phyloP scores from a whole-genome alignment of 192 early-diverging fungal genomes.

The Kappamyces sp. region DNA sequence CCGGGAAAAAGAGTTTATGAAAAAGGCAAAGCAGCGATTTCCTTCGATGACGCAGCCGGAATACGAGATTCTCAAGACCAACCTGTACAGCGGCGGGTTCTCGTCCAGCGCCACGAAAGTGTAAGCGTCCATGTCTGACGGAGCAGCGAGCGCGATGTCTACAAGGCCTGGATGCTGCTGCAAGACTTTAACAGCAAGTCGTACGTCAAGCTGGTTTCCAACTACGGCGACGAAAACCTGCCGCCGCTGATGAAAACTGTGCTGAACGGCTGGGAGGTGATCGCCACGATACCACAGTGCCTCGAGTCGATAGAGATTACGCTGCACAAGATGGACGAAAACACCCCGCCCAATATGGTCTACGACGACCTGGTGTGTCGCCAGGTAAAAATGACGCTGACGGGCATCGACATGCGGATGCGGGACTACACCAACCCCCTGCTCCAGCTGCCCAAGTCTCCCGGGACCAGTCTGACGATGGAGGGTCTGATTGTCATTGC shows the following conservation, averaged over 20 bases:
- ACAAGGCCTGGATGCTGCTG: constrained; percentile 41
- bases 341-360: constrained; percentile 31
- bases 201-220: constrained; percentile 22
- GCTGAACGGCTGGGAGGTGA: constrained; percentile 12
- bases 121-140: background rate
- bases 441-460: constrained; percentile 22
- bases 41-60: constrained; percentile 2
- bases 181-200: constrained; percentile 45
- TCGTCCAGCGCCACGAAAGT: constrained; percentile 4
- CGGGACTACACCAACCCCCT: constrained; percentile 40
- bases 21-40: constrained; percentile 22
- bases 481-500: constrained; percentile 47
- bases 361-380: constrained; percentile 46
- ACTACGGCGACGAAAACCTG: background rate
- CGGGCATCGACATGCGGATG: constrained; percentile 21
- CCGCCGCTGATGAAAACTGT: constrained; percentile 23
- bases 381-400: constrained; percentile 25
- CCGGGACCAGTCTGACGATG: constrained; percentile 28
- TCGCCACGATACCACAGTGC: constrained; percentile 18
- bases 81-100: constrained; percentile 6
- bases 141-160: constrained; percentile 22
- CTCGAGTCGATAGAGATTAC: constrained; percentile 33
- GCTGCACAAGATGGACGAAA: constrained; percentile 38
- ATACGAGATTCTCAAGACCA: constrained; percentile 2
- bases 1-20: constrained; percentile 44